A percentile compares a stretch with the other conserved stretches of the same genome.
These are phyloP conservation scores for Sclerospora graminicola DNA, from an alignment of 352 stramenopile genomes.

Conservation along the genomic window DNA sequence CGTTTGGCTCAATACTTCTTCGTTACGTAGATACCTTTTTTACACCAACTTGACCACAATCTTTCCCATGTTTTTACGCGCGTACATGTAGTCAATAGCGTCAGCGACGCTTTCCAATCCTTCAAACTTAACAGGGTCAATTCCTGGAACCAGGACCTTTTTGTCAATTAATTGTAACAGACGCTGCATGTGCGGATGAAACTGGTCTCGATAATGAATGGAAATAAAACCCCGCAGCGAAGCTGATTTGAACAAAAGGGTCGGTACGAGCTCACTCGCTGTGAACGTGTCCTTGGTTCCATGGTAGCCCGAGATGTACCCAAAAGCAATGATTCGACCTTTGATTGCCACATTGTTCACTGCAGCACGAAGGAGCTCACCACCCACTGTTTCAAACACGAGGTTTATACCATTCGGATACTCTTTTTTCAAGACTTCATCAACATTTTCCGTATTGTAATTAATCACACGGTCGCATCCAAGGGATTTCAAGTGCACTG, in stretches of 20 bases:
- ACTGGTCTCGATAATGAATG: conserved; percentile 10
- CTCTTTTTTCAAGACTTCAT: conserved; percentile 14
- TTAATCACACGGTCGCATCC: conserved; percentile 21
- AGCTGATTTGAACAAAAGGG: conserved; percentile 14
- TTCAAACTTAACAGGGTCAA: conserved; percentile 14
- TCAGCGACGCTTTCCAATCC: conserved; percentile 16
- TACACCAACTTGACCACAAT: conserved; percentile 12
- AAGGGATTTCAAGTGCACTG: conserved; percentile 10
- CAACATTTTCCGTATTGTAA: conserved; percentile 18
- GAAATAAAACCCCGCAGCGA: conserved; percentile 14
- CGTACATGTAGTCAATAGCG: conserved; percentile 22
- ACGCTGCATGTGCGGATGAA: conserved; percentile 14
- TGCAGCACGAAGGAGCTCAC: conserved; percentile 18
- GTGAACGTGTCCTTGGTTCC: conserved; percentile 17
- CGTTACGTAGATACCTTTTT: too few species aligned
- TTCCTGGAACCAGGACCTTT: conserved; percentile 9
- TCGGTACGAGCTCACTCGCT: conserved; percentile 14
- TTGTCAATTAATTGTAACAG: conserved; percentile 9
- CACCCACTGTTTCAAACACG: conserved; percentile 18
- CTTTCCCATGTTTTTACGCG: conserved; percentile 20
- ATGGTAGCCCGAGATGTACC: conserved; percentile 18
- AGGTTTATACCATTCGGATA: conserved; percentile 17
- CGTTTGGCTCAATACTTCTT: too few species aligned
- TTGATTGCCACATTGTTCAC: conserved; percentile 11
- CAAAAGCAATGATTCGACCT: conserved; percentile 18